Base-by-base conservation (phyloP, 2,329 filamentous ascomycete species). In the Diplodia sapinea region DNA sequence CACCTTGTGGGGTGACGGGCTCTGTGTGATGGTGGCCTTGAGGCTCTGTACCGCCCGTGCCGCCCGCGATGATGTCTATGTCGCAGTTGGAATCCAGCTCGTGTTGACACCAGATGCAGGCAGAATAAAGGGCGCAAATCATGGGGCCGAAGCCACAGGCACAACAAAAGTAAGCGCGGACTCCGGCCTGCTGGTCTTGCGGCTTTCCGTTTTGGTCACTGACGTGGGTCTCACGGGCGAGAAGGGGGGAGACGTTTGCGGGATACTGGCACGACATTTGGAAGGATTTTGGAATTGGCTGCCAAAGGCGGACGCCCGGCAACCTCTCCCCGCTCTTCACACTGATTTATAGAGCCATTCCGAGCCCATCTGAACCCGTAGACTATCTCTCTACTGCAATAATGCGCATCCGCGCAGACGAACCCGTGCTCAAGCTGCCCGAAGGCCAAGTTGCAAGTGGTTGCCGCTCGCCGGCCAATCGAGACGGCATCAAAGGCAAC, bases 101-200 rank as follows among this genome's bases (percentile, higher is more conserved):
- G n/a, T 40, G 36, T 40, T 40, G 20, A 26, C 54, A 57, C 12
- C 7, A n/a, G 5, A 57, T 57, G 36, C 54, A 57, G 17, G 54
- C 31, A 36, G 33, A 57, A 36, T 57, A 57, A 15, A 57, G 54
- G 17, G 33, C 54, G 9, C n/a, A 36, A 17, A 57, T 57, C 54
- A 57, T 38, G 54, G 54, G 54, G 12, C 54, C 54, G 13, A 40
- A 57, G 11, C 36, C 36, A 8, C 54, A 57, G 9, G n/a, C 9
- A 40, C 54, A 15, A 26, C 54, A 57, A 9, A n/a, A 57, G n/a
- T 40, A 40, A 6, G 36, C 33, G 11, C 8, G 36, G 3, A 13
- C 20, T 17, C 33, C 54, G 38, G 54, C 17, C n/a, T 26, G 54
- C 26, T 26, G 5, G 54, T 20, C 54, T 40, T n/a, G 54, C 36